These are phyloP conservation scores for Mycosarcoma maydis DNA, from an alignment of 1,284 basidiomycete species.

Conservation along the genomic window DNA sequence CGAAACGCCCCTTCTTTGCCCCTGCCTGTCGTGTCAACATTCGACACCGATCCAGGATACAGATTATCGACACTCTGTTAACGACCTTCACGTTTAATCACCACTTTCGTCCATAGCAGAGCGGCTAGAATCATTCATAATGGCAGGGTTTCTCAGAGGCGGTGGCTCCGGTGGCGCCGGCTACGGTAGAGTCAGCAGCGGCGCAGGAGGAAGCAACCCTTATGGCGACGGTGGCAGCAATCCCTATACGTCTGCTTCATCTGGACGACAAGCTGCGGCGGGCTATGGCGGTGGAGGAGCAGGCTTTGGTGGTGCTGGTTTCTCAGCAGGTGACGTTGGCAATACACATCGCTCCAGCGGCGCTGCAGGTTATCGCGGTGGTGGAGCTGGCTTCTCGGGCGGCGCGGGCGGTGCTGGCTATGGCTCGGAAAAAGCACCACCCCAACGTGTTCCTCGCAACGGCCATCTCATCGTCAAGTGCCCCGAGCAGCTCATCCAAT, in stretches of 20 bases:
- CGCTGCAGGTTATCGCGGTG: slow-evolving; percentile 21
- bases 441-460: slow-evolving; percentile 9
- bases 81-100: too few species aligned
- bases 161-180: slow-evolving; percentile 39
- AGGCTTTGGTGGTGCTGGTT: slow-evolving; percentile 26
- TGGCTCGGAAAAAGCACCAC: slow-evolving; percentile 27
- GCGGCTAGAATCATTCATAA: slow-evolving; percentile 4
- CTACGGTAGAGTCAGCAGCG: slow-evolving; percentile 37
- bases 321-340: slow-evolving; percentile 13
- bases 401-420: slow-evolving; percentile 33
- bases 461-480: slow-evolving; percentile 53
- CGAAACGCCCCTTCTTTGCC: neutral
- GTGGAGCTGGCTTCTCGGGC: slow-evolving; percentile 28
- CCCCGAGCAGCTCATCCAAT: slow-evolving; percentile 51
- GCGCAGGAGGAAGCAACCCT: slow-evolving; percentile 26
- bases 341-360: slow-evolving; percentile 10
- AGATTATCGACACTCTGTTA: too few species aligned
- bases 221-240: slow-evolving; percentile 35
- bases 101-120: too few species aligned
- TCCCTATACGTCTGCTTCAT: slow-evolving; percentile 26
- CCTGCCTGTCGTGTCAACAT: neutral
- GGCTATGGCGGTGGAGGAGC: slow-evolving; percentile 27
- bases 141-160: slow-evolving; percentile 53
- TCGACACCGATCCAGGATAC: too few species aligned
- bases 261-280: slow-evolving; percentile 22